A percentile compares a stretch with the other conserved stretches of the same genome.
Conservation (phyloP, 1,284 basidiomycete species). For the Exobasidium cylindrosporum region DNA sequence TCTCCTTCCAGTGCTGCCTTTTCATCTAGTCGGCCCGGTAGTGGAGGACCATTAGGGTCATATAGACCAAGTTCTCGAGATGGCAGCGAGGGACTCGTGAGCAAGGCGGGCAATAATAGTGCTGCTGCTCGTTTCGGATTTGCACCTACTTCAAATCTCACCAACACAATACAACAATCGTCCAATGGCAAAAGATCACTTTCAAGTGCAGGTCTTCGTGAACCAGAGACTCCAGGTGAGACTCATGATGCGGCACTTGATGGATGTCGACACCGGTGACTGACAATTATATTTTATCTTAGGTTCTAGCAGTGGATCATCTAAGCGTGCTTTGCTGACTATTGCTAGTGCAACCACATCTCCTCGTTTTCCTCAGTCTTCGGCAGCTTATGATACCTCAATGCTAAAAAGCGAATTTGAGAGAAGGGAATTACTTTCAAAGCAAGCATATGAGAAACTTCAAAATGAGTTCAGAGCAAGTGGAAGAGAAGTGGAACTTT, state of each 20-base stretch:
- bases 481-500: conserved; percentile 41
- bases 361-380: not conserved
- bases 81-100: not conserved
- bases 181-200: not conserved
- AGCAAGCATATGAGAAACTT: conserved; percentile 35
- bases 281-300: not conserved
- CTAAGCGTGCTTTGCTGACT: conserved; percentile 6
- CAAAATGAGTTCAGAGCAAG: conserved; percentile 36
- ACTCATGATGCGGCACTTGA: not conserved
- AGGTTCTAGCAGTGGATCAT: not conserved
- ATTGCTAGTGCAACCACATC: not conserved
- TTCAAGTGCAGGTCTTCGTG: not conserved
- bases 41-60: conserved; percentile 4
- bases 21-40: not conserved
- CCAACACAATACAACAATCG: not conserved
- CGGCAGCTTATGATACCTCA: not conserved
- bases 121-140: conserved; percentile 10
- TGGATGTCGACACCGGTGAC: not conserved
- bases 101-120: not conserved
- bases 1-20: conserved; percentile 13
- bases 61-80: conserved; percentile 3
- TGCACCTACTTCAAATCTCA: not conserved
- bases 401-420: conserved; percentile 6
- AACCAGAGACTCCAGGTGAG: not conserved
- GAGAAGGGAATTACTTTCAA: conserved; percentile 29